Conservation (phyloP, 2,329 filamentous ascomycete species). For the Clonostachys solani region DNA sequence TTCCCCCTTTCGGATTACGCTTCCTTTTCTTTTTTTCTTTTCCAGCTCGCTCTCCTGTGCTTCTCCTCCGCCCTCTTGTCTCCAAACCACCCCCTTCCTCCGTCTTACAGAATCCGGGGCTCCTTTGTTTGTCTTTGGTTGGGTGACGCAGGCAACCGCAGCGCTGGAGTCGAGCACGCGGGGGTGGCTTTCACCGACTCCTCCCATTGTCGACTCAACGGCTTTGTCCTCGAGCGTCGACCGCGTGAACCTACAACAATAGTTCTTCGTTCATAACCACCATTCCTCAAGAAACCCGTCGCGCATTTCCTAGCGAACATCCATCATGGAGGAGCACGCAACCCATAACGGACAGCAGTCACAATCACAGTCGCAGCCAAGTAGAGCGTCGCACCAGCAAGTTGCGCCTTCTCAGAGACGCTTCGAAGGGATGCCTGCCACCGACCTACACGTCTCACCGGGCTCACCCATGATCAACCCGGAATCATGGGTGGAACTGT, state of each 20-base stretch:
- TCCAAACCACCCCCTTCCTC: neutral
- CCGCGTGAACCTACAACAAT: too few species aligned
- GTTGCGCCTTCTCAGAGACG: conserved; percentile 8
- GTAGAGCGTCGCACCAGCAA: conserved; percentile 6
- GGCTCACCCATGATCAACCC: conserved; percentile 10
- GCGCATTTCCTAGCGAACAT: too few species aligned
- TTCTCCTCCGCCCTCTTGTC: too few species aligned
- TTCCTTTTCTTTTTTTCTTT: neutral
- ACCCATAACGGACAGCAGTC: conserved; percentile 1
- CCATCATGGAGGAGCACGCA: neutral
- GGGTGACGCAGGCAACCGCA: too few species aligned
- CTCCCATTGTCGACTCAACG: too few species aligned
- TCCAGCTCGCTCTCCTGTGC: neutral
- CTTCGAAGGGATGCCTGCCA: too few species aligned
- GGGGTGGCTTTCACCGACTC: too few species aligned
- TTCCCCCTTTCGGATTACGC: neutral
- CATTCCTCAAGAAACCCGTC: too few species aligned
- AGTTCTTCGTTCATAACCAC: too few species aligned
- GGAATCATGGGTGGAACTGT: conserved; percentile 97
- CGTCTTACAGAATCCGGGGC: neutral
- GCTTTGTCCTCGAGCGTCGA: too few species aligned
- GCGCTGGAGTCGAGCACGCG: too few species aligned
- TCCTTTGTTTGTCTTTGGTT: conserved; percentile 6
- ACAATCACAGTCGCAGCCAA: neutral
- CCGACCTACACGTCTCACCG: too few species aligned